Base-by-base conservation (phyloP, 2,329 filamentous ascomycete genomes). In the Pseudogymnoascus sp. region DNA sequence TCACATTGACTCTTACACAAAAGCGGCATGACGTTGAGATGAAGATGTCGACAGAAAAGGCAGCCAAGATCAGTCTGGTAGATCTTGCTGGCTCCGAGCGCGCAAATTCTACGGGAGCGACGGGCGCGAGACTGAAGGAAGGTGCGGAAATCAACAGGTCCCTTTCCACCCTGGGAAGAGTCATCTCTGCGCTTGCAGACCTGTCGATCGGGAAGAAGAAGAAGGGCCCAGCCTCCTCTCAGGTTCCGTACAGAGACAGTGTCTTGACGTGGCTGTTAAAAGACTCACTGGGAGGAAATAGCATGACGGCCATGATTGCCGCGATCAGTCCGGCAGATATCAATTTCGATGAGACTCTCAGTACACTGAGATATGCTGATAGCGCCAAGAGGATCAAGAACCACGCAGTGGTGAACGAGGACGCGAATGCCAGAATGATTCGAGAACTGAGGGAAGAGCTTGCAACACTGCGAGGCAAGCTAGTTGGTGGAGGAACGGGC, bases 321-420 rank as follows among this genome's bases (percentile, higher is more conserved):
- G 92, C 92, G 58, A 96, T 99, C 71, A 96, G 92, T 69, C 94
- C 94, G 3, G 94, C 94, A 59, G 94, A 99, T 74, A 97, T 97
- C 77, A 99, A 99, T 74, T 97, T 95, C 71, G 94, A 99, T 66
- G 94, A 99, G 74, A 99, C 95, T 0, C 79, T 99, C 15, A 94
- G 92, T 71, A 99, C 94, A 0, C 79, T 99, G 26, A 85, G 95
- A 69, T 99, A 99, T 73, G 94, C 95, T 60, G 92, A 99, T 71
- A 96, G 91, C 6, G 94, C 94, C 23, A 99, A 99, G 77, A 86
- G 94, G 68, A 99, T 99, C 81, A 97, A 97, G 90, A 99, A 99
- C 76, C 94, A 99, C 73, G 94, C 94, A 61, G 94, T 99, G 57
- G 89, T 99, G 73, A 99, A 99, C 77, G 94, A 99, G 73, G 94